Base-by-base conservation (phyloP, 176 grass and related monocot species). In the Carex cristatella region DNA sequence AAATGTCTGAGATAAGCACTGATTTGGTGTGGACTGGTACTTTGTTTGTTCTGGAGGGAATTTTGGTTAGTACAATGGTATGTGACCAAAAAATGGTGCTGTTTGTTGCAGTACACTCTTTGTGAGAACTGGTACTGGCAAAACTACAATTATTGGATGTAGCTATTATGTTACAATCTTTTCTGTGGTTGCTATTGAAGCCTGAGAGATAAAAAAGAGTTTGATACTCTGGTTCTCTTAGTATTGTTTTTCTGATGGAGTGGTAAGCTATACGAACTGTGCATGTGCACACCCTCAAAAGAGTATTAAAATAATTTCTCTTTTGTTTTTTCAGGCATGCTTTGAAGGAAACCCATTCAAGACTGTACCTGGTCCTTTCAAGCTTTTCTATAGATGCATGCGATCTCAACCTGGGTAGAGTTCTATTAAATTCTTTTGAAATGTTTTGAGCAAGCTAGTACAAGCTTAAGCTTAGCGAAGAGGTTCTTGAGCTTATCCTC, bases 281-380 rank as follows among this genome's bases (percentile, higher is more conserved):
- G 4, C 49, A 33, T 49, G 30, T 46, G 28, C 12, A 33, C 49
- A 7, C 1, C 16, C 74, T 32, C 10, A 16, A 56, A 10, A 78
- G 14, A 33, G 27, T 3, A 78, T 78, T 56, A 3, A 56, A 78
- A 76, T 71, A 71, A 78, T 56, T 71, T 84, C 1, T 19, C 49
- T 56, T 7, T 79, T 79, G 79, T 61, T 67, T 72, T 79, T 83
- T 57, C 81, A 98, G 93, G 93, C 96, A 81, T 92, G 87, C 81
- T 99, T 99, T 87, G 93, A 99, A 92, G 93, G 96, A 84, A 99
- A 99, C 61, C 93, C 87, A 44, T 99, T 99, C 79, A 94, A 95
- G 84, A 98, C 90, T 81, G 91, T 95, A 83, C 96, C 96, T 2
- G 88, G 93, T 55, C 96, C 96, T 61, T 94, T 94, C 85, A 95